Percentiles rank a stretch among this genome's conserved stretches.
These are phyloP conservation scores for Megacollybia marginata DNA, from an alignment of 768 basidiomycete species.

Conservation along the genomic window DNA sequence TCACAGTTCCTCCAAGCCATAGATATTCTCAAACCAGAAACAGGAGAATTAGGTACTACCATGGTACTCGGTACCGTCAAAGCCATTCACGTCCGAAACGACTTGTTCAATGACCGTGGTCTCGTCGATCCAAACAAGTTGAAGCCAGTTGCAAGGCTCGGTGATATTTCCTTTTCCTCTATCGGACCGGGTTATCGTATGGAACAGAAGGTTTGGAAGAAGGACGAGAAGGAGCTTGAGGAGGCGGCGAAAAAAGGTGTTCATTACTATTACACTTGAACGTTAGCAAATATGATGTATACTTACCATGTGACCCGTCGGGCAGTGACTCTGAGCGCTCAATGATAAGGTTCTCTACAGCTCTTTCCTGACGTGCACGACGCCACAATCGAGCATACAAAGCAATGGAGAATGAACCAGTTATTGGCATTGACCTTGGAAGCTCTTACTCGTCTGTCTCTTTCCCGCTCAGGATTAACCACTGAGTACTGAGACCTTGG, in stretches of 20 bases:
- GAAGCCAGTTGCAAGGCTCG: conserved; percentile 43
- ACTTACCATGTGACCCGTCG: too few species aligned
- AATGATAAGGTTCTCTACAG: too few species aligned
- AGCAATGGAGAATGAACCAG: too few species aligned
- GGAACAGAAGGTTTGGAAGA: conserved; percentile 44
- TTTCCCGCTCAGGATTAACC: too few species aligned
- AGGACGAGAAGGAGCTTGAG: conserved; percentile 35
- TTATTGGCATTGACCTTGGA: too few species aligned
- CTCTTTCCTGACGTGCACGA: too few species aligned
- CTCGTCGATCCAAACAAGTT: conserved; percentile 41
- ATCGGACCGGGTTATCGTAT: conserved; percentile 44
- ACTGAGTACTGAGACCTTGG: too few species aligned
- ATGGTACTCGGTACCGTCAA: conserved; percentile 49
- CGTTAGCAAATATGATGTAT: too few species aligned
- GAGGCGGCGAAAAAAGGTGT: neutral
- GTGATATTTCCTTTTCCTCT: conserved; percentile 39
- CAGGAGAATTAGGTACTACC: conserved; percentile 26
- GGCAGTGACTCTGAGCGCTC: too few species aligned
- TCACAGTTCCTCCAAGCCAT: conserved; percentile 34
- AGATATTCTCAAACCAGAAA: conserved; percentile 32
- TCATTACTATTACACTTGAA: neutral
- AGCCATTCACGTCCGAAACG: conserved; percentile 50
- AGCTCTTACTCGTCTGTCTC: too few species aligned
- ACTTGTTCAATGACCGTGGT: conserved; percentile 35
- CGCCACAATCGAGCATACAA: too few species aligned